phyloP scores from a whole-genome alignment of 2,329 filamentous ascomycete species.

The Aspergillus unguis region DNA sequence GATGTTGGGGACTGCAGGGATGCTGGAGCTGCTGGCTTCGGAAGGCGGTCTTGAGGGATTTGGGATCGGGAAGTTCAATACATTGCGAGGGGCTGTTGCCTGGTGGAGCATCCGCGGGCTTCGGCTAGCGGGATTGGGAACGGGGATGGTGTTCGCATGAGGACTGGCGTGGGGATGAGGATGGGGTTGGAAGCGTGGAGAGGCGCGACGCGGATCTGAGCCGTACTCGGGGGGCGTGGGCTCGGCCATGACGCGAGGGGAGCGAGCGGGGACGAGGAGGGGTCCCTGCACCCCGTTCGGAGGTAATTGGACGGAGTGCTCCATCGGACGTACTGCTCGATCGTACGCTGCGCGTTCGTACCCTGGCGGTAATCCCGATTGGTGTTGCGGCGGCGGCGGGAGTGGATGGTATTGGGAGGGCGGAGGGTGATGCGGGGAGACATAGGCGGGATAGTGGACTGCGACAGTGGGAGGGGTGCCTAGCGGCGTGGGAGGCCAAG shows the following conservation, averaged over 20 bases:
- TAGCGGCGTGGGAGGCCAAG: constrained; percentile 46
- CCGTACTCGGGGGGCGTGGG: constrained; percentile 30
- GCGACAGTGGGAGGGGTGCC: constrained; percentile 42
- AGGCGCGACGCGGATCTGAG: constrained; percentile 34
- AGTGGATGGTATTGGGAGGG: constrained; percentile 28
- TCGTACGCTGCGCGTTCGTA: constrained; percentile 38
- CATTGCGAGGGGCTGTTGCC: constrained; percentile 19
- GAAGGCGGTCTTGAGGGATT: constrained; percentile 21
- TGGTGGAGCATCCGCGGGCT: constrained; percentile 31
- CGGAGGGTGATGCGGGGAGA: constrained; percentile 34
- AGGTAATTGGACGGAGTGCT: constrained; percentile 26
- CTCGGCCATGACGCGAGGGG: constrained; percentile 27
- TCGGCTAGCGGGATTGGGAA: constrained; percentile 7
- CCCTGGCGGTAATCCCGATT: constrained; percentile 25
- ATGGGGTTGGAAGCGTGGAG: constrained; percentile 31
- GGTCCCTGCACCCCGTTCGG: constrained; percentile 18
- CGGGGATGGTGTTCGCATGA: constrained; percentile 20
- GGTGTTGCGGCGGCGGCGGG: constrained; percentile 24
- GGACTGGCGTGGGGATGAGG: constrained; percentile 19
- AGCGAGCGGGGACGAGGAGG: constrained; percentile 25
- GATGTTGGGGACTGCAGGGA: constrained; percentile 56
- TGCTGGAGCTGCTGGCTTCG: constrained; percentile 28
- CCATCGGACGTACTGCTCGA: constrained; percentile 30
- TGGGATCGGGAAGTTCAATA: constrained; percentile 18
- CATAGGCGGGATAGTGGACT: constrained; percentile 36